phyloP scores from a whole-genome alignment of 768 basidiomycete genomes.

The Mycena amicta region DNA sequence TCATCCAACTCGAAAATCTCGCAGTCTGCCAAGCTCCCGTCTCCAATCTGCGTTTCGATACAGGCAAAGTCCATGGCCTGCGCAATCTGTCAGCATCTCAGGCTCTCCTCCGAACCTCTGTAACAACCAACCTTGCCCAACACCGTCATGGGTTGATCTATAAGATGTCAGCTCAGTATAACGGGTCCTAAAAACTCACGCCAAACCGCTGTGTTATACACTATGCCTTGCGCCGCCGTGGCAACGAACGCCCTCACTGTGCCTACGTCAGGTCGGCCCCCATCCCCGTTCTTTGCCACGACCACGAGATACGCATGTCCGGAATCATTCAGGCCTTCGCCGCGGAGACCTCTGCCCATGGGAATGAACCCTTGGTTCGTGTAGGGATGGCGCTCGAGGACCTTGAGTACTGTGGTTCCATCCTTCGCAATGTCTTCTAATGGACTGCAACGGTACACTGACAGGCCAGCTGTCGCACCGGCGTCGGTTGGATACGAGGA shows the following conservation, averaged over 20 bases:
- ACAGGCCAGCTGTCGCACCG: conserved; percentile 68
- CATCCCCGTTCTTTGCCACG: conserved; percentile 76
- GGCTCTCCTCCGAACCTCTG: conserved; percentile 2
- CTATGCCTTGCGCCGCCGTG: conserved; percentile 78
- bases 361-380: conserved; percentile 95
- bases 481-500: conserved; percentile 63
- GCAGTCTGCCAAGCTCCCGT: conserved; percentile 78
- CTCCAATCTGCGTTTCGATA: conserved; percentile 91
- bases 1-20: conserved; percentile 69
- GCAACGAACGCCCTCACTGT: conserved; percentile 85
- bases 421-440: conserved; percentile 45
- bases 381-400: conserved; percentile 87
- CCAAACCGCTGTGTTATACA: conserved; percentile 85
- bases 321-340: conserved; percentile 28
- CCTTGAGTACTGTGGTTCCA: conserved; percentile 59
- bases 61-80: conserved; percentile 83
- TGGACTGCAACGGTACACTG: conserved; percentile 81
- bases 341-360: conserved; percentile 73
- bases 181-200: conserved; percentile 58
- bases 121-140: conserved; percentile 58
- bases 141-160: conserved; percentile 93
- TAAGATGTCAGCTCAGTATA: neutral
- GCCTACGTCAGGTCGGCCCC: conserved; percentile 75
- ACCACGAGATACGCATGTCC: conserved; percentile 71
- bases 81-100: conserved; percentile 23